These are phyloP conservation scores for Vitis riparia DNA, from an alignment of 164 flowering plant genomes.

Conservation along the genomic window DNA sequence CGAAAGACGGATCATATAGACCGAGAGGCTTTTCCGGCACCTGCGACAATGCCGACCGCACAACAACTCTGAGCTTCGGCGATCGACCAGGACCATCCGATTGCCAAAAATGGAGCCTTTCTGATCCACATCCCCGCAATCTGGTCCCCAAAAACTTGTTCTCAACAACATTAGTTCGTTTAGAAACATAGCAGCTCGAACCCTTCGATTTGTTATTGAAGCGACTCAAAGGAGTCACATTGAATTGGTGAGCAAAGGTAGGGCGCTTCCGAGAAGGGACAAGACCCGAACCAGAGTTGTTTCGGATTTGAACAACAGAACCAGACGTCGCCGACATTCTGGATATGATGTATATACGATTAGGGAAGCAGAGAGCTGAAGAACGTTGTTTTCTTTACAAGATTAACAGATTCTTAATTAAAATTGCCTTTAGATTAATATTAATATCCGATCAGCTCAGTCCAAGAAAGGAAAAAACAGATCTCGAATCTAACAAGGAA, in stretches of 20 bases:
- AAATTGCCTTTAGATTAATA: too few species aligned
- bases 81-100: conserved; percentile 68
- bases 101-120: conserved; percentile 57
- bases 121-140: conserved; percentile 37
- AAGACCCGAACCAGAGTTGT: conserved; percentile 9
- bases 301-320: conserved; percentile 32
- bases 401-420: too few species aligned
- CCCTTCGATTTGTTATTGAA: conserved; percentile 5
- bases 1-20: conserved; percentile 80
- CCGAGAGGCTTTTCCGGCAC: conserved; percentile 97
- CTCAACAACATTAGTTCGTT: conserved; percentile 23
- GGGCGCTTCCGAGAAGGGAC: conserved; percentile 16
- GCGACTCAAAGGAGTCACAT: conserved; percentile 22
- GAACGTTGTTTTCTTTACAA: too few species aligned
- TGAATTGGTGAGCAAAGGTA: conserved; percentile 13
- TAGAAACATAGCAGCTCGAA: conserved; percentile 16
- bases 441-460: too few species aligned
- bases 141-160: conserved; percentile 48
- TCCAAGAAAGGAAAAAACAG: too few species aligned
- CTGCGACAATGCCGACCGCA: conserved; percentile 61
- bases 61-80: conserved; percentile 58
- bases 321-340: conserved; percentile 40
- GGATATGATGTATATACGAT: too few species aligned
- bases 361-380: too few species aligned
- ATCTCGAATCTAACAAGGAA: too few species aligned